phyloP scores from a whole-genome alignment of 2,329 filamentous ascomycete species.

The Fusarium irregulare region DNA sequence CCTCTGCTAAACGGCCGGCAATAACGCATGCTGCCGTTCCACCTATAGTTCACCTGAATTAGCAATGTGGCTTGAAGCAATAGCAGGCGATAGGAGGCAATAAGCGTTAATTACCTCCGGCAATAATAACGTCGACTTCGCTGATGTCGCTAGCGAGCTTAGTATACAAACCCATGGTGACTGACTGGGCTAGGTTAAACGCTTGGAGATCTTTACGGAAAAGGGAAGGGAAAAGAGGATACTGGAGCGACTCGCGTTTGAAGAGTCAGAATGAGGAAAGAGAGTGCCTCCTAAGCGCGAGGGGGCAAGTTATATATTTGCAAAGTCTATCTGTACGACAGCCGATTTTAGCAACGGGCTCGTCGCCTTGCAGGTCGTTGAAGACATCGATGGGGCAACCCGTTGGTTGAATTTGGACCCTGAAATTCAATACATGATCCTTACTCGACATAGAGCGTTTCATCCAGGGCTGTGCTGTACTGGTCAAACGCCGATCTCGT shows the following conservation, averaged over 20 bases:
- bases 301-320: constrained; percentile 24
- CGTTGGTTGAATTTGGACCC: constrained; percentile 1
- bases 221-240: not conserved
- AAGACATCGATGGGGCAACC: not conserved
- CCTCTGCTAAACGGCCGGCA: constrained; percentile 47
- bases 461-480: constrained; percentile 6
- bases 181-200: not conserved
- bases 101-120: constrained; percentile 23
- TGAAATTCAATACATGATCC: not conserved
- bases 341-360: not conserved
- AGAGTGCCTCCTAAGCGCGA: not conserved
- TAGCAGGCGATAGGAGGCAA: too few relatives aligned
- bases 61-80: not conserved
- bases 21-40: constrained; percentile 50
- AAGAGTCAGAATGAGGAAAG: not conserved
- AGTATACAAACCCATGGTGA: constrained; percentile 34
- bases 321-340: not conserved
- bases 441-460: constrained; percentile 4
- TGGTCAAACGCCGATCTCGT: constrained; percentile 2
- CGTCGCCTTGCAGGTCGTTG: not conserved
- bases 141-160: constrained; percentile 37
- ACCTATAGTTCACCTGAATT: constrained; percentile 32
- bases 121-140: constrained; percentile 39
- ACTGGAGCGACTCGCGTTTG: constrained; percentile 1
- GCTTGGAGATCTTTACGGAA: constrained; percentile 6